Base-by-base conservation (phyloP, 306 rosid genomes). In the Oxytropis ochrocephala region DNA sequence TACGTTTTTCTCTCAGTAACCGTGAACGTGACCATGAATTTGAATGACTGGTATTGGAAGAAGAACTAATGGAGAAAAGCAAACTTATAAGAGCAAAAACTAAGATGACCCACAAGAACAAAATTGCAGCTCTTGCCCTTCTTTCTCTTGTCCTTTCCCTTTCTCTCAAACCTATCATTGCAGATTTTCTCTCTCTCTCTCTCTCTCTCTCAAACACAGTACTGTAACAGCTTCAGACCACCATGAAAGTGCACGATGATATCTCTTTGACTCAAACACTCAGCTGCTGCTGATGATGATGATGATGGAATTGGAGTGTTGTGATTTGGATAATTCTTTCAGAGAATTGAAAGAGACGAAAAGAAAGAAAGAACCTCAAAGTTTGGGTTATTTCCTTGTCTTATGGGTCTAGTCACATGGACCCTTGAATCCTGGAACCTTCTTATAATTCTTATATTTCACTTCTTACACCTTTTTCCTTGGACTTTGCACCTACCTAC, bases 391-490 rank as follows among this genome's bases (percentile, higher is more conserved):
- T 67, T 89, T 82, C 91, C 95, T 85, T 73, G 85, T 89, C 87
- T 84, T 81, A 79, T 70, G 96, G 96, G 86, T 75, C 77, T 73
- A 69, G 82, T 78, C 97, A 85, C 97, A 89, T 83, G 95, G 80
- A 91, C 86, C 89, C 94, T 85, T 81, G 88, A 85, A 79, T 84
- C 94, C 84, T 82, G 94, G 94, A 90, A 87, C 75, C 91, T 90
- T 87, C 96, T 82, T 83, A 83, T 54, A 71, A 64, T 83, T 90
- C 79, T 81, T 73, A 78, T 72, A 79, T 79, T 81, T 77, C 66
- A 58, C 60, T 69, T 77, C 70, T 61, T 47, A 83, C 71, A 56
- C 78, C 78, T 44, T 59, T 53, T 61, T 62, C 71, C 4, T 91
- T 61, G 89, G 82, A 60, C 38, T 82, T 74, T 68, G 82, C 29